phyloP scores from a whole-genome alignment of 352 stramenopile genomes.

The Elongisporangium undulatum region DNA sequence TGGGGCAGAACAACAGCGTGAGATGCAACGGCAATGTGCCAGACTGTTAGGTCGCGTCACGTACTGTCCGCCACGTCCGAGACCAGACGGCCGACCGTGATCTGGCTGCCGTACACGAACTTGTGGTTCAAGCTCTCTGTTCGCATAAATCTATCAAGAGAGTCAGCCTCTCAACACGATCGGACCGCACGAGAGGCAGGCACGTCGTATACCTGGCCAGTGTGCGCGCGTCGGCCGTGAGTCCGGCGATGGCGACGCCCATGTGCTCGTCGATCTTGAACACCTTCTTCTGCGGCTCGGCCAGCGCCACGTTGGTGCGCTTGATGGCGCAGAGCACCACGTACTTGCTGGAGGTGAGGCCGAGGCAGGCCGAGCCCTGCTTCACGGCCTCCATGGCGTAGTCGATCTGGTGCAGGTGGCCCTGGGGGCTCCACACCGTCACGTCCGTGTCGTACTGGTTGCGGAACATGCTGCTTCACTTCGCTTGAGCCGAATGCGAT shows the following conservation, averaged over 20 bases:
- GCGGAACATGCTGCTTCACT: slow-evolving; percentile 90
- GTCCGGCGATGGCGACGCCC: slow-evolving; percentile 95
- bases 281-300: slow-evolving; percentile 97
- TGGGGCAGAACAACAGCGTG: not conserved
- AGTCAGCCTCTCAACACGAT: not conserved
- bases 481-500: slow-evolving; percentile 1
- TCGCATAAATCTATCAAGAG: slow-evolving; percentile 84
- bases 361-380: slow-evolving; percentile 95
- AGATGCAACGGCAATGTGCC: not conserved
- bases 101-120: slow-evolving; percentile 97
- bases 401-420: slow-evolving; percentile 98
- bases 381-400: slow-evolving; percentile 96
- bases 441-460: slow-evolving; percentile 99
- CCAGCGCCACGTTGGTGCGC: slow-evolving; percentile 86
- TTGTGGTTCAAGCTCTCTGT: slow-evolving; percentile 99
- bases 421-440: slow-evolving; percentile 98
- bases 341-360: slow-evolving; percentile 91
- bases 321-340: slow-evolving; percentile 92
- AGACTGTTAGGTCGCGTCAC: not conserved
- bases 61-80: slow-evolving; percentile 95
- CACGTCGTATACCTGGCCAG: slow-evolving; percentile 81
- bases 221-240: slow-evolving; percentile 96
- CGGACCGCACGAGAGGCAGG: too few relatives aligned
- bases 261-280: slow-evolving; percentile 99
- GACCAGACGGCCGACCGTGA: slow-evolving; percentile 93